A percentile compares a stretch with the other conserved stretches of the same genome.
These are phyloP conservation scores for Xylaria arbuscula DNA, from an alignment of 2,329 filamentous ascomycete genomes.

Conservation along the genomic window DNA sequence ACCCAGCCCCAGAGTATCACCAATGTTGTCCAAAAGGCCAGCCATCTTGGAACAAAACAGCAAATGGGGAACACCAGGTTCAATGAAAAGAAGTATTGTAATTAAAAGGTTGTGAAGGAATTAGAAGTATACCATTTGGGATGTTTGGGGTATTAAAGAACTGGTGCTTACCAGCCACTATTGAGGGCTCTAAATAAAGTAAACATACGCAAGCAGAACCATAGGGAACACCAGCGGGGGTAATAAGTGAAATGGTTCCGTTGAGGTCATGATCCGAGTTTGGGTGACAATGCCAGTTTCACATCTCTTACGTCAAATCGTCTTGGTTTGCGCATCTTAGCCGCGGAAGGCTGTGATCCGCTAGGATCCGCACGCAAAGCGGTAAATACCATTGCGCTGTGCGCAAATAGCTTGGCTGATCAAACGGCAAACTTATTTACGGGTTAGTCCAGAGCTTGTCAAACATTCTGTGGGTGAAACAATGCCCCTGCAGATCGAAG, in stretches of 20 bases:
- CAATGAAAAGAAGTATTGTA: constrained; percentile 42
- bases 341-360: constrained; percentile 25
- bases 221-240: constrained; percentile 15
- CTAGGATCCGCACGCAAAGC: constrained; percentile 32
- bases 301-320: constrained; percentile 44
- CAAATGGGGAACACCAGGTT: constrained; percentile 47
- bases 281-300: constrained; percentile 44
- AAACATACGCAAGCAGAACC: constrained; percentile 23
- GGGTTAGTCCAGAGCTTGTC: constrained; percentile 30
- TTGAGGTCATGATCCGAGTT: constrained; percentile 42
- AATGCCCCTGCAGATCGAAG: constrained; percentile 38
- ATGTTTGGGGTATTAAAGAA: not conserved
- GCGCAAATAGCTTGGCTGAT: constrained; percentile 38
- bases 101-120: constrained; percentile 22
- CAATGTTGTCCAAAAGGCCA: constrained; percentile 45
- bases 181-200: constrained; percentile 4
- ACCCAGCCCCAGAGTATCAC: constrained; percentile 39
- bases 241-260: constrained; percentile 21
- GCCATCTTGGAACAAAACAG: constrained; percentile 44
- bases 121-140: constrained; percentile 36
- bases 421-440: constrained; percentile 41
- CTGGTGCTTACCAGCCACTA: not conserved
- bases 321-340: constrained; percentile 35
- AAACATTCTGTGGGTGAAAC: constrained; percentile 14
- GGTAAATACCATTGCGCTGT: constrained; percentile 29